phyloP scores from a whole-genome alignment of 768 basidiomycete species.

The Suillus fuscotomentosus region DNA sequence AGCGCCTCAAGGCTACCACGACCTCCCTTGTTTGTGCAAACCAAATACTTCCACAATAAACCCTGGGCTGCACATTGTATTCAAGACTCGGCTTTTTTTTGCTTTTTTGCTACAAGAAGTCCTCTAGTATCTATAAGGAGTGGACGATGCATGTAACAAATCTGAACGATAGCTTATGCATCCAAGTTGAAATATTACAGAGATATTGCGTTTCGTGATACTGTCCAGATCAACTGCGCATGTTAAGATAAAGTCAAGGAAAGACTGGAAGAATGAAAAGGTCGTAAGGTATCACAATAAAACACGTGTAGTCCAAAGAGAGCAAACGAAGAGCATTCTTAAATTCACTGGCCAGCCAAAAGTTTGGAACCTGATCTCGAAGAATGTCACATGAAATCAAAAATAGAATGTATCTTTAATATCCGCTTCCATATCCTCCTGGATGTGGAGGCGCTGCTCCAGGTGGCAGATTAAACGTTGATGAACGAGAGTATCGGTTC shows the following conservation, averaged over 20 bases:
- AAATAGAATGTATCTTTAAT: slow-evolving; percentile 5
- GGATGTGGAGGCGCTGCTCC: slow-evolving; percentile 70
- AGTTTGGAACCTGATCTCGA: slow-evolving; percentile 1
- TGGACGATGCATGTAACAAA: background rate
- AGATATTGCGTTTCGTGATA: background rate
- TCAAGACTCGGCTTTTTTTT: background rate
- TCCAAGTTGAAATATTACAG: slow-evolving; percentile 4
- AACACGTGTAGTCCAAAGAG: slow-evolving; percentile 6
- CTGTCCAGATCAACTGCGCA: background rate
- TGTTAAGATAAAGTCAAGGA: slow-evolving; percentile 1
- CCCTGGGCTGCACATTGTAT: background rate
- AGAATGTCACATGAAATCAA: slow-evolving; percentile 8
- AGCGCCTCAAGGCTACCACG: slow-evolving; percentile 28
- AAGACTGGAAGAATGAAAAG: background rate
- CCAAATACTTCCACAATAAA: slow-evolving; percentile 23
- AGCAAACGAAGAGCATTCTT: slow-evolving; percentile 8
- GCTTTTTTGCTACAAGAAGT: background rate
- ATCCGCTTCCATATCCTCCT: slow-evolving; percentile 14
- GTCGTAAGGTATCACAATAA: slow-evolving; percentile 9
- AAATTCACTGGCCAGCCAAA: slow-evolving; percentile 3
- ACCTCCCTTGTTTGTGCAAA: slow-evolving; percentile 25
- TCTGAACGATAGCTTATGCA: background rate
- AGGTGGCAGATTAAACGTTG: slow-evolving; percentile 60
- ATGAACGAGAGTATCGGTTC: slow-evolving; percentile 71
- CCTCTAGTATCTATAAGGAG: background rate